phyloP scores from a whole-genome alignment of 2,329 filamentous ascomycete species.

The Alternaria viburni region DNA sequence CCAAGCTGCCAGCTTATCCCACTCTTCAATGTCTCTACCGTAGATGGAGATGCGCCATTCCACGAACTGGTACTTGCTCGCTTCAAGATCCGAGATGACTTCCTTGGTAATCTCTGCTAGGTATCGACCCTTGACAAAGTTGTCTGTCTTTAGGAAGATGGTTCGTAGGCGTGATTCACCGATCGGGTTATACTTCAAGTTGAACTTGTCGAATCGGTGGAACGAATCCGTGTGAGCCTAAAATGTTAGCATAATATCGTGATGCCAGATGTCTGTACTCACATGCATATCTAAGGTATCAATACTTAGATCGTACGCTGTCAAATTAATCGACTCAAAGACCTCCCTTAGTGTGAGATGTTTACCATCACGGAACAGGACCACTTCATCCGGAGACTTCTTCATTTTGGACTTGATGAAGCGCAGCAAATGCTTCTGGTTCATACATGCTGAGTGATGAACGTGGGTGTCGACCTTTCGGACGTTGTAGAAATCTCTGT shows the following conservation, averaged over 20 bases:
- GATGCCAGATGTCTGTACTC: slow-evolving; percentile 47
- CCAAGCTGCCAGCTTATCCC: slow-evolving; percentile 97
- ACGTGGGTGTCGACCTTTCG: slow-evolving; percentile 99
- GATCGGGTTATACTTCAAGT: slow-evolving; percentile 97
- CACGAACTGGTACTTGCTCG: slow-evolving; percentile 99
- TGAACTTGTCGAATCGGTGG: slow-evolving; percentile 99
- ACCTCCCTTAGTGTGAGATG: slow-evolving; percentile 90
- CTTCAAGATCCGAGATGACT: slow-evolving; percentile 95
- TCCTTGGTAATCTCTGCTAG: slow-evolving; percentile 97
- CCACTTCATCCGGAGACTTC: slow-evolving; percentile 92
- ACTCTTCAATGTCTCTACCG: slow-evolving; percentile 88
- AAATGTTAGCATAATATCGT: slow-evolving; percentile 11
- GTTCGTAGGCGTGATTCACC: slow-evolving; percentile 93
- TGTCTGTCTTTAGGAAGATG: slow-evolving; percentile 99
- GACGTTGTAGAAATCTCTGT: slow-evolving; percentile 99
- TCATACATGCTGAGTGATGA: slow-evolving; percentile 99
- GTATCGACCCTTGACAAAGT: slow-evolving; percentile 94
- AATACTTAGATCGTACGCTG: slow-evolving; percentile 96
- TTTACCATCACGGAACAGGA: slow-evolving; percentile 90
- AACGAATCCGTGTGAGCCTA: slow-evolving; percentile 96
- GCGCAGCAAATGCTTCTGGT: slow-evolving; percentile 95
- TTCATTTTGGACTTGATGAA: slow-evolving; percentile 99
- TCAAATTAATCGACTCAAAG: slow-evolving; percentile 96
- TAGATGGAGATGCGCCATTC: slow-evolving; percentile 99
- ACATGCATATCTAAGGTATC: slow-evolving; percentile 99